phyloP scores from a whole-genome alignment of 768 basidiomycete genomes.

The Gymnopilus dilepis region DNA sequence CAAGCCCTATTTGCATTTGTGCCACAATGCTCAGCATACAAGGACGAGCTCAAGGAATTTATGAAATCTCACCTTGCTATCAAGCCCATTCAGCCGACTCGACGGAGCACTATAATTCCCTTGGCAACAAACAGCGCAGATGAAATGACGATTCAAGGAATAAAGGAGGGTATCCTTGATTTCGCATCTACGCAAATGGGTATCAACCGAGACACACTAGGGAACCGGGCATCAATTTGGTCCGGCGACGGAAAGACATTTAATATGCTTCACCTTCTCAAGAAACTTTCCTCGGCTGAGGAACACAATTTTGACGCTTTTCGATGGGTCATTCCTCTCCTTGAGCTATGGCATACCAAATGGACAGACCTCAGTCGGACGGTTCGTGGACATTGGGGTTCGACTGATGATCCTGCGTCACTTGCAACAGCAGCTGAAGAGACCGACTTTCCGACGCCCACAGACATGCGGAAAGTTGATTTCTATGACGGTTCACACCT shows the following conservation, averaged over 20 bases:
- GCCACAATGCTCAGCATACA: conserved; percentile 19
- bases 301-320: conserved; percentile 26
- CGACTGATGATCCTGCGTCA: conserved; percentile 22
- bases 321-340: conserved; percentile 27
- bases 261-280: conserved; percentile 18
- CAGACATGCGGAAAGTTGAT: conserved; percentile 31
- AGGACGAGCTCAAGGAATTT: conserved; percentile 8
- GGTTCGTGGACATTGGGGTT: conserved; percentile 27
- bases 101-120: conserved; percentile 18
- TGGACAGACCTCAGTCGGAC: conserved; percentile 36
- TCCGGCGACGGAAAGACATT: conserved; percentile 29
- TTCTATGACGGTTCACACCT: conserved; percentile 26
- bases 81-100: conserved; percentile 5
- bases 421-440: conserved; percentile 23
- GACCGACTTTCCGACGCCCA: conserved; percentile 24
- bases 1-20: conserved; percentile 16
- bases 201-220: conserved; percentile 17
- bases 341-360: conserved; percentile 38
- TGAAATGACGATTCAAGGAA: conserved; percentile 24
- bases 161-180: conserved; percentile 25
- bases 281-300: conserved; percentile 14
- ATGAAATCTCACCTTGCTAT: neutral
- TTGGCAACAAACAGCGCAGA: conserved; percentile 25
- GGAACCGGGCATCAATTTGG: conserved; percentile 12
- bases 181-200: conserved; percentile 23